Base-by-base conservation (phyloP, 305 asterid species). In the Plantago lanceolata region DNA sequence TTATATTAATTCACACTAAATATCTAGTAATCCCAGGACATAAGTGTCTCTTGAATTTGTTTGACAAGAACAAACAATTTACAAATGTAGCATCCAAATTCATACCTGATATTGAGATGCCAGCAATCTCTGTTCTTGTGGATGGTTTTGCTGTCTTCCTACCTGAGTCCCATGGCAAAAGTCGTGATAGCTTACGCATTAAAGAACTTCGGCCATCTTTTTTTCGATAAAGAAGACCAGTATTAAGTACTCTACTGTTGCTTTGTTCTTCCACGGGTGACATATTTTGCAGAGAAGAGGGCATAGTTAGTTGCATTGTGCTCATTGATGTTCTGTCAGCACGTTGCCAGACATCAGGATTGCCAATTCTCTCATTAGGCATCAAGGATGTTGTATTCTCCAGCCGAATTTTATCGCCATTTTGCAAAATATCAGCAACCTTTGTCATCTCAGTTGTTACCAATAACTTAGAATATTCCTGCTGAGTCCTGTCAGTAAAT, bases 51-150 rank as follows among this genome's bases (percentile, higher is more conserved):
- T 51, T 52, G 47, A 55, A 48, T n/a, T 52, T 43, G 26, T 60
- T 33, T 35, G 44, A 44, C 28, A 57, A 18, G 7, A 24, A 63
- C 8, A 53, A 21, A 57, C 16, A 28, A 15, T 31, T 19, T 37
- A 55, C 40, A 62, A 65, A 58, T 35, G 8, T 63, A 19, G 21
- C 50, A 20, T 43, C 48, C 52, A 21, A 24, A 56, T 45, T 4
- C 13, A 65, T 75, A 78, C 83, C 83, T 72, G 80, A 75, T 20
- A 59, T 0, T 3, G 74, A 63, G 21, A 50, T 24, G 18, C 52
- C 56, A 24, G 31, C 61, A 45, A 16, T 2, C 6, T 43, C 72
- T 21, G 11, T 49, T 70, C 48, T 72, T 66, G 56, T 72, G 45
- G 66, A 67, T 63, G 59, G 14, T 51, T 70, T 78, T 45, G 48